A percentile compares a stretch with the other conserved stretches of the same genome.
Evolutionary conservation across 495 filamentous ascomycete genomes (phyloP).

Genomic region (Talaromyces stipitatus): DNA sequence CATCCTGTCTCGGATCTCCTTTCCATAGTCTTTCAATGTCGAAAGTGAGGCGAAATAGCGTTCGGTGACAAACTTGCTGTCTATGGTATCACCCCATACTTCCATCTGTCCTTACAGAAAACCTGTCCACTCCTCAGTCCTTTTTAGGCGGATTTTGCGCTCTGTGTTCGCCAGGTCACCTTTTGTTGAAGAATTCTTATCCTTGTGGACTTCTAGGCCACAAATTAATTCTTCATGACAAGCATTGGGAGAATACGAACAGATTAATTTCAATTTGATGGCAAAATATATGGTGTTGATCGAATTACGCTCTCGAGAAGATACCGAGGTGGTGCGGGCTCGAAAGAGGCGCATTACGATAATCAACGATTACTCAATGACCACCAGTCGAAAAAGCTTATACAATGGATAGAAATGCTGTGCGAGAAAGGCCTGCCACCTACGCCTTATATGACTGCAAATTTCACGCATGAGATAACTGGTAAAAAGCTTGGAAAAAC

Average conservation of each 20-base stretch:
- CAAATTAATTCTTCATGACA: constrained; percentile 8
- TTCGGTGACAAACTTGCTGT: constrained; percentile 5
- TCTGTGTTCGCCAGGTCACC: constrained; percentile 8
- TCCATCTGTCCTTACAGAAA: constrained; percentile 5
- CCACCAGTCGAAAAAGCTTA: too few species aligned
- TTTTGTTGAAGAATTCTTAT: constrained; percentile 8
- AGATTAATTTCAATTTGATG: too few species aligned
- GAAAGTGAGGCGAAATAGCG: constrained; percentile 8
- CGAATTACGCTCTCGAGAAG: too few species aligned
- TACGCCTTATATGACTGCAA: too few species aligned
- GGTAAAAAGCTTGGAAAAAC: too few species aligned
- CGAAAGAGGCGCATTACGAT: too few species aligned
- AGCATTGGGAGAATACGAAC: constrained; percentile 6
- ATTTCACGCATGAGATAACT: too few species aligned
- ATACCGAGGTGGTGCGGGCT: too few species aligned
- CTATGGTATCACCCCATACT: constrained; percentile 9
- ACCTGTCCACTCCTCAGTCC: constrained; percentile 7
- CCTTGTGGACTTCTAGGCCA: constrained; percentile 1
- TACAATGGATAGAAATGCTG: too few species aligned
- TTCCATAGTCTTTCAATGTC: constrained; percentile 9
- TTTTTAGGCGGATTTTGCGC: constrained; percentile 4
- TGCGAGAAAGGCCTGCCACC: too few species aligned
- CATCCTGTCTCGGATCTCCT: constrained; percentile 3
- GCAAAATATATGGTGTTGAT: too few species aligned
- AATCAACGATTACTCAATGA: too few species aligned